Evolutionary conservation across 2,329 filamentous ascomycete species (phyloP), one percentile per base, ranked within the genome.

Genomic region (Elsinoe fawcettii): DNA sequence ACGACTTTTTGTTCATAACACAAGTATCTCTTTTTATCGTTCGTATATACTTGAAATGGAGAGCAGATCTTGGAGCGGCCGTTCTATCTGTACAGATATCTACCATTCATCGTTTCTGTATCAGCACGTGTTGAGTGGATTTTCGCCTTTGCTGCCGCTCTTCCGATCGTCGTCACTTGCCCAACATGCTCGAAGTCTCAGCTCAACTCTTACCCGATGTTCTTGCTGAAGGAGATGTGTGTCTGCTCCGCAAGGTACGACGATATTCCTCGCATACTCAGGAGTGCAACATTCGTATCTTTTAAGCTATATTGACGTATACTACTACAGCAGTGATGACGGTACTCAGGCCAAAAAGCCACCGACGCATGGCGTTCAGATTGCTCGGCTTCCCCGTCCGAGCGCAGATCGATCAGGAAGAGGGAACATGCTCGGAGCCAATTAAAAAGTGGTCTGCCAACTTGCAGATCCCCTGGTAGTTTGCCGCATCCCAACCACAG

Each of bases 341-440:
- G 7, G 16, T 5, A 46, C 4, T 14, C 7, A 44, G 18, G 18
- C 18, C 18, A 12, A 14, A 23, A 44, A 20, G 41, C 41, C 41
- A 44, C 41, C 41, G 41, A 44, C 41, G 41, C 41, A 44, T 44
- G 41, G 5, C 20, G 41, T 23, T 18, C 12, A 44, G 18, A 25
- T 23, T 25, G 41, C 9, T 51, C 46, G 46, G 46, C 46, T 51
- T 51, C 46, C 46, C 25, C 46, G 25, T 51, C 46, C 46, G 25
- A 51, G 41, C 41, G 20, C 18, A 46, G 41, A 46, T 43, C 18
- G n/a, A 25, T 5, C 30, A 32, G 12, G 30, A 5, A 32, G 5
- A 6, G 30, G 30, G 12, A 12, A 51, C 14, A 51, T 51, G 25
- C 9, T 30, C 23, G 14, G 23, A 18, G 25, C 44, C 44, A 49